A percentile compares a stretch with the other conserved stretches of the same genome.
phyloP scores from a whole-genome alignment of 2,329 filamentous ascomycete genomes.

The Venturia pyrina region DNA sequence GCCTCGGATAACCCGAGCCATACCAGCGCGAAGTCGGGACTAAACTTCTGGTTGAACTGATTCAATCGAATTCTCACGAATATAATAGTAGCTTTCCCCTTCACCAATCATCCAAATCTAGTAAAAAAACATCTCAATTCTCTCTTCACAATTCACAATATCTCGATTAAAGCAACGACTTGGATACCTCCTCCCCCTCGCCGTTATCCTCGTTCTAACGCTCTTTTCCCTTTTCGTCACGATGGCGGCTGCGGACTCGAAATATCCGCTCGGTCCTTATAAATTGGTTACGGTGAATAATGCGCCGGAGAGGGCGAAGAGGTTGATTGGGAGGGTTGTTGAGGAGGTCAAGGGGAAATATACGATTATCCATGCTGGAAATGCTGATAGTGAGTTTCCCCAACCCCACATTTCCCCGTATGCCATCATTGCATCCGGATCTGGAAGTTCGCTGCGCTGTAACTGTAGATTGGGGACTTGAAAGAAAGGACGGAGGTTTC shows the following conservation, averaged over 20 bases:
- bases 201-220: neutral
- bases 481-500: no score
- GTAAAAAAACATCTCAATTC: no score
- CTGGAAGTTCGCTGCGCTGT: no score
- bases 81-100: no score
- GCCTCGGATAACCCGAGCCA: neutral
- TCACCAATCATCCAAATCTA: no score
- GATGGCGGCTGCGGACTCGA: neutral
- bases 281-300: conserved; percentile 59
- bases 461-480: no score
- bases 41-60: neutral
- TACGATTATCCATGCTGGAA: conserved; percentile 51
- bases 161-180: no score
- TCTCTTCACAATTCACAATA: no score
- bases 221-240: neutral
- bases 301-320: conserved; percentile 53
- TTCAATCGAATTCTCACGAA: no score
- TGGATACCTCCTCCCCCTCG: neutral
- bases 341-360: conserved; percentile 54
- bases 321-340: conserved; percentile 50
- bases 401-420: no score
- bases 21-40: neutral
- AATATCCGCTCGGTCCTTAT: conserved; percentile 13
- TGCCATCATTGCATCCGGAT: no score
- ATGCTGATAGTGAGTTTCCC: conserved; percentile 45